Evolutionary conservation across 192 early-diverging fungal species (phyloP).

Genomic region (Funneliformis geosporum): DNA sequence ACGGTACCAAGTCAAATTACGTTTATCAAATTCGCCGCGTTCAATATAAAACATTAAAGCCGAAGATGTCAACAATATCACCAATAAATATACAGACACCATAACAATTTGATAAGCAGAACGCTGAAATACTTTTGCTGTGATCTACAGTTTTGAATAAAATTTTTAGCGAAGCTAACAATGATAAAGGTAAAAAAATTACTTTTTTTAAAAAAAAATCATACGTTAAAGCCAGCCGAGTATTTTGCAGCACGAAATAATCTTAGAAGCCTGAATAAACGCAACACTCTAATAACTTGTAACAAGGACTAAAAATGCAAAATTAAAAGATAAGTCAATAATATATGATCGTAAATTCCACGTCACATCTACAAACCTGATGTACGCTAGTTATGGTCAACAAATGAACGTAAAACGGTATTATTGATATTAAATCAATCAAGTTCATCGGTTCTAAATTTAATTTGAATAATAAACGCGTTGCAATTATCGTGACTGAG

Average conservation of each 20-base stretch:
- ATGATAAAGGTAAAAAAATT: neutral
- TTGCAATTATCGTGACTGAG: neutral
- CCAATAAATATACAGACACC: slow-evolving; percentile 13
- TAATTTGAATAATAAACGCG: neutral
- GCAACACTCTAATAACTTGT: neutral
- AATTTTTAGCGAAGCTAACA: neutral
- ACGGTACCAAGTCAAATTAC: slow-evolving; percentile 18
- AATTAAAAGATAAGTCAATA: neutral
- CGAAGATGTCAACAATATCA: slow-evolving; percentile 27
- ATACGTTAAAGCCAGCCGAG: slow-evolving; percentile 3
- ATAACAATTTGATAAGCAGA: slow-evolving; percentile 31
- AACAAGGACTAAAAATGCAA: neutral
- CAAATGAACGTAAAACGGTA: slow-evolving; percentile 16
- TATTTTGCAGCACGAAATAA: slow-evolving; percentile 1
- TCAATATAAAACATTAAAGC: slow-evolving; percentile 27
- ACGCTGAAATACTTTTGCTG: slow-evolving; percentile 16
- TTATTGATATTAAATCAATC: slow-evolving; percentile 5
- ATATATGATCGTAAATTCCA: neutral
- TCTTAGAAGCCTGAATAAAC: slow-evolving; percentile 1
- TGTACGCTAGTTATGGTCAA: neutral
- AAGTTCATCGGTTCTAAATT: neutral
- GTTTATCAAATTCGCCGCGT: slow-evolving; percentile 21
- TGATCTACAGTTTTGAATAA: slow-evolving; percentile 5
- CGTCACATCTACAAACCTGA: neutral
- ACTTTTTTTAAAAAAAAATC: neutral